These are phyloP conservation scores for Backusella parvicylindrica DNA, from an alignment of 192 early-diverging fungal genomes.

Conservation along the genomic window DNA sequence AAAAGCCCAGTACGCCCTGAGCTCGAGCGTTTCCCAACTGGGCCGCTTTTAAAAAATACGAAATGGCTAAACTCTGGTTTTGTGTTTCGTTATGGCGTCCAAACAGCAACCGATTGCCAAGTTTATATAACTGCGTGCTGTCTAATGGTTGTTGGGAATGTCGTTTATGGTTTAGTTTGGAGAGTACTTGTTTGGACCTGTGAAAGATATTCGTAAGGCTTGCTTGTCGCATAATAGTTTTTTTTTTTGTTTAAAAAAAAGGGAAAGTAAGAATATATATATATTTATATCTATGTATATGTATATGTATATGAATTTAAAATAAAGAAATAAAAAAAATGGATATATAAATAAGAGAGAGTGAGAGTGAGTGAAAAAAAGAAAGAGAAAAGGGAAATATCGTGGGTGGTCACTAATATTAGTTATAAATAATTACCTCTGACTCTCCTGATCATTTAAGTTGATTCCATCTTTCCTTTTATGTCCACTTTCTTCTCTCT, in stretches of 20 bases:
- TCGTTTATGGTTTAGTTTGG: constrained; percentile 6
- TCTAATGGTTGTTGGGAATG: neutral
- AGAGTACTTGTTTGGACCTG: neutral
- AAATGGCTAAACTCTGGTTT: constrained; percentile 13
- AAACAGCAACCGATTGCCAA: constrained; percentile 22
- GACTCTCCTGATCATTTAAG: neutral
- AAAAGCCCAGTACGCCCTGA: constrained; percentile 72
- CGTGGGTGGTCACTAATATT: constrained; percentile 3
- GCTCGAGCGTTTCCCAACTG: constrained; percentile 40
- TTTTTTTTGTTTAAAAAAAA: neutral
- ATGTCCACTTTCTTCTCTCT: neutral
- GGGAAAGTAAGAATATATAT: neutral
- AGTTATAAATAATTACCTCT: neutral
- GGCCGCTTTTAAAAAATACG: constrained; percentile 39
- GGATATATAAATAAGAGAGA: neutral
- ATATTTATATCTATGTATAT: no score
- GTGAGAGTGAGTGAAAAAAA: neutral
- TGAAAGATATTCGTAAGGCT: neutral
- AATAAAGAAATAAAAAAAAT: neutral
- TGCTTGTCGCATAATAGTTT: neutral
- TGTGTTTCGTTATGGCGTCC: constrained; percentile 10
- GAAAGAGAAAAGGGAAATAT: neutral
- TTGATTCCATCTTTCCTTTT: constrained; percentile 1
- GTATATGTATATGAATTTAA: no score
- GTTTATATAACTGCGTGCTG: constrained; percentile 9